These are phyloP conservation scores for Pythium inflatum DNA, from an alignment of 352 stramenopile genomes.

Conservation along the genomic window DNA sequence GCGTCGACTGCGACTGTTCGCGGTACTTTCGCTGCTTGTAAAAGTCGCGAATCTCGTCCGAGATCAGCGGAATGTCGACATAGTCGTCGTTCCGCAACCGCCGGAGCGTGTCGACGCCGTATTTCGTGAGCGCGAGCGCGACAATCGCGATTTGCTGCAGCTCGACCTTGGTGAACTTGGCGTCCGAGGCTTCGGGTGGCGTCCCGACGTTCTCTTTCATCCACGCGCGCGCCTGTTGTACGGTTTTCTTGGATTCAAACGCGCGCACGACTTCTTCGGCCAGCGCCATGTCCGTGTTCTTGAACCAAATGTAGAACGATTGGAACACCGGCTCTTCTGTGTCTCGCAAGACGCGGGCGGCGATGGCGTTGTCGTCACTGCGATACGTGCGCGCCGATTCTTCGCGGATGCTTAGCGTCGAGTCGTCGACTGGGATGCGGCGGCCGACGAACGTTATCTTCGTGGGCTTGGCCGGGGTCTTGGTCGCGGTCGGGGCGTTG, in stretches of 20 bases:
- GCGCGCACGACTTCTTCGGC: not conserved
- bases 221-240: not conserved
- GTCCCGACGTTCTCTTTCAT: conserved; percentile 15
- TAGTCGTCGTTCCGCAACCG: conserved; percentile 6
- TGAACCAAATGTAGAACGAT: conserved; percentile 3
- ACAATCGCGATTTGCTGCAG: conserved; percentile 2
- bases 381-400: not conserved
- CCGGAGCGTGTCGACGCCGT: no score
- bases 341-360: not conserved
- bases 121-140: conserved; percentile 6
- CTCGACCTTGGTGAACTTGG: not conserved
- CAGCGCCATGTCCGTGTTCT: conserved; percentile 5
- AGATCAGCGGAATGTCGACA: not conserved
- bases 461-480: no score
- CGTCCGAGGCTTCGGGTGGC: not conserved
- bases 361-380: conserved; percentile 1
- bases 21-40: conserved; percentile 14
- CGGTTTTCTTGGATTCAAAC: not conserved
- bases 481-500: no score
- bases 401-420: no score
- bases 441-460: no score
- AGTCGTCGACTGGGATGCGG: no score
- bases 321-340: conserved; percentile 9
- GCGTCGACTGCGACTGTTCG: conserved; percentile 4
- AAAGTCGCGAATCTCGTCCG: not conserved